These are phyloP conservation scores for Phialophora expanda DNA, from an alignment of 2,329 filamentous ascomycete genomes.

Conservation along the genomic window DNA sequence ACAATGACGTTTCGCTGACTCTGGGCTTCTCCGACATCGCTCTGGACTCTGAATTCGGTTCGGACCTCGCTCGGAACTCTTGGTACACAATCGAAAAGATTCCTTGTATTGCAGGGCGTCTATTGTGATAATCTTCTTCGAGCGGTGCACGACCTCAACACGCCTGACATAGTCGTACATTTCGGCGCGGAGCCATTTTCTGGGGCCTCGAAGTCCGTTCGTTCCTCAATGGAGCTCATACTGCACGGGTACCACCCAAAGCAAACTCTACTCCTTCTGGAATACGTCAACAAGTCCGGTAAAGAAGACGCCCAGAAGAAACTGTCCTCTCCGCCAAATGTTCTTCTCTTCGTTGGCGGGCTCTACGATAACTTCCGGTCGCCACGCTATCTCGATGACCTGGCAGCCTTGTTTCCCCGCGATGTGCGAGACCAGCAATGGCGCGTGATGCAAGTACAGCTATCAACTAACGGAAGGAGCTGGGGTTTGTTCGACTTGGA, in stretches of 20 bases:
- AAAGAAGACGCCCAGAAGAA: not conserved
- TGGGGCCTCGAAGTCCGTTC: not conserved
- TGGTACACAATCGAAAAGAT: not conserved
- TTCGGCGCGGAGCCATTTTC: not conserved
- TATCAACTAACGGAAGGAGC: conserved; percentile 59
- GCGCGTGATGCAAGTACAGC: conserved; percentile 58
- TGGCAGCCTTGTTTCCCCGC: conserved; percentile 54
- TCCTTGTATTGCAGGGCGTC: not conserved
- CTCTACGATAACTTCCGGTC: conserved; percentile 63
- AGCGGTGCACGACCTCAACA: not conserved
- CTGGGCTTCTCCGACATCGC: not conserved
- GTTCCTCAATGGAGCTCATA: conserved; percentile 22
- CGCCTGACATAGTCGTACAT: too few relatives aligned
- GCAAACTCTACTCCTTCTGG: conserved; percentile 34
- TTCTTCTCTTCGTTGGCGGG: conserved; percentile 64
- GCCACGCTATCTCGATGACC: conserved; percentile 57
- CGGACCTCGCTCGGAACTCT: not conserved
- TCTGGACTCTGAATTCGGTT: not conserved
- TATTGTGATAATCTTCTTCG: not conserved
- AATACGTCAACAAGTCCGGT: conserved; percentile 25
- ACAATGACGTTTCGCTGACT: not conserved
- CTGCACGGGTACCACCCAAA: conserved; percentile 34
- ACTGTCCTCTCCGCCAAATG: conserved; percentile 40
- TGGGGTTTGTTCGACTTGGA: conserved; percentile 61
- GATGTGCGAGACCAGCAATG: conserved; percentile 49